Evolutionary conservation across 2,329 filamentous ascomycete genomes (phyloP), one percentile per base, ranked within the genome.

Genomic region (Epichloe bromicola): DNA sequence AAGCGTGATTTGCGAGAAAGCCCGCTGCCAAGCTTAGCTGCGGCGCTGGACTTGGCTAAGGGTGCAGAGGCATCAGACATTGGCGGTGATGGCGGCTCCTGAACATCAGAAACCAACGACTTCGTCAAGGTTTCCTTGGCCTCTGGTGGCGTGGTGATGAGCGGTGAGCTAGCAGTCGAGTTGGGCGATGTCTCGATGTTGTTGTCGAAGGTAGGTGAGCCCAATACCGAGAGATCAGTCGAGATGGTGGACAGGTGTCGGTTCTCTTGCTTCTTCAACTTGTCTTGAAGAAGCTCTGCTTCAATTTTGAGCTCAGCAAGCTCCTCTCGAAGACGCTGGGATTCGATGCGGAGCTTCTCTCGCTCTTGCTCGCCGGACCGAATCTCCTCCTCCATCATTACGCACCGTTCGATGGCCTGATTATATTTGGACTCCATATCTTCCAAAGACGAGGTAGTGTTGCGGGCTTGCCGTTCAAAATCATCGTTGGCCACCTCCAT

Each of bases 401-500:
- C 93, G 10, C 79, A 83, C 50, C 91, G 78, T 70, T 98, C 93
- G 59, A 98, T 94, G 4, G 90, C 82, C 51, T 94, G 80, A 65
- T 96, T 97, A 69, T 93, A 96, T 69, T 97, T 98, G 55, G 86
- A 91, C 70, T 98, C 93, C 67, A 98, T 76, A 64, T 98, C 93
- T 70, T 98, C 93, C 55, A 97, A 79, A 48, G 91, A 96, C 43
- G 90, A 96, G 37, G 88, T 90, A 30, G 91, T 96, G 68, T 96
- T 93, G 60, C 93, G 83, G 58, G 93, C 91, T 71, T 97, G 91
- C 58, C 89, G 83, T 73, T 98, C 93, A 65, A 91, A 96, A 68
- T 98, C 93, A 74, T 98, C 93, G 70, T 97, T 98, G 65, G 87
- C 88, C 51, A 98, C 93, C 69, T 98, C 93, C 60, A 91, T 95